Base-by-base conservation (phyloP, 352 stramenopile genomes). In the Pythium myriotylum region DNA sequence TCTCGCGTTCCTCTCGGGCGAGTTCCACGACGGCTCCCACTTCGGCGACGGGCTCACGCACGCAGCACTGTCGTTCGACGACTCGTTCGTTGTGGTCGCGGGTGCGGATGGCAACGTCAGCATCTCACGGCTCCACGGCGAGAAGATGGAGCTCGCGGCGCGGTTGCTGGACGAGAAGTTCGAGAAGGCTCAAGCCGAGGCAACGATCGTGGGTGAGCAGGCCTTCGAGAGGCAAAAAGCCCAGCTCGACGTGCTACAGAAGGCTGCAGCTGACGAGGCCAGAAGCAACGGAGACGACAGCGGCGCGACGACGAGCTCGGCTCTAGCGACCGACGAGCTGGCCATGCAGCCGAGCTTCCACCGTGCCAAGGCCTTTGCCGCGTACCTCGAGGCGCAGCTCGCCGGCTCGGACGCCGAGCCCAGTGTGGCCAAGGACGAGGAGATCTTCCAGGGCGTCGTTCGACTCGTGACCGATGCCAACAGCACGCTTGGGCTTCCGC, bases 101-200 rank as follows among this genome's bases (percentile, higher is more conserved):
- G 90, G 88, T 13, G 67, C 55, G 19, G 90, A 97, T 45, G 88
- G 90, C 6, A 84, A 91, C 32, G 46, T 97, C 4, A 89, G 81
- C 23, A 73, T 94, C 41, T 76, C 74, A 27, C 77, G 86, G 12
- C 39, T 96, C 1, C 56, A 89, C 47, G 67, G 47, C n/a, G 77
- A 88, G 16, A 84, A 86, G 42, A 51, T 92, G 22, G 70, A 74
- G 3, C 63, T 77, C n/a, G 63, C 73, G 0, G 69, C 84, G 0
- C 62, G 67, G 22, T 51, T 72, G 8, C 57, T 92, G 4, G 54
- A 56, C 1, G 70, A 76, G 8, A 76, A 68, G 22, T 70, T 62
- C 59, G 67, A 77, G 26, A 75, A 53, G 20, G 33, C 87, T 4
- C 46, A 79, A 3, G 64, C 50, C 23, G 77, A 92, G 51, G 81